A percentile compares a stretch with the other conserved stretches of the same genome.
These are phyloP conservation scores for Chaetomiaceae sp. DNA, from an alignment of 2,329 filamentous ascomycete genomes.

Conservation along the genomic window DNA sequence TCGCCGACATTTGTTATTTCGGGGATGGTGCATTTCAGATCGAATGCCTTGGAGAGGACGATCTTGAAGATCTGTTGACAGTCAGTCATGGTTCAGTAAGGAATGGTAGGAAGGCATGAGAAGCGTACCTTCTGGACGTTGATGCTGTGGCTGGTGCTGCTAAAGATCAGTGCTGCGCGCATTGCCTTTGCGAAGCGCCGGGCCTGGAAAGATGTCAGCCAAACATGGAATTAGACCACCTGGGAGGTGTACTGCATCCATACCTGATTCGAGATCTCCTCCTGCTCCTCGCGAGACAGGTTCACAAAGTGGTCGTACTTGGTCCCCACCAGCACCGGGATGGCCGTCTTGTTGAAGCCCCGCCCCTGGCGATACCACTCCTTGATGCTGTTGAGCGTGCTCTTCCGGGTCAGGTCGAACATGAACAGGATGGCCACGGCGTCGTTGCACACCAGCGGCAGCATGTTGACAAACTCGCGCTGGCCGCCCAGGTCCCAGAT, in stretches of 20 bases:
- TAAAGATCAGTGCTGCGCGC: conserved; percentile 96
- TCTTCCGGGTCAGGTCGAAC: conserved; percentile 98
- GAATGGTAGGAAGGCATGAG: no score
- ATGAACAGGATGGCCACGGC: conserved; percentile 98
- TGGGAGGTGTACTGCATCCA: conserved; percentile 11
- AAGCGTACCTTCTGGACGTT: conserved; percentile 86
- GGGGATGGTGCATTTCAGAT: conserved; percentile 97
- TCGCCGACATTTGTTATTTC: conserved; percentile 98
- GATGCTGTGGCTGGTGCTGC: conserved; percentile 98
- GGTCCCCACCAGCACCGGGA: conserved; percentile 92
- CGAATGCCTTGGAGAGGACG: conserved; percentile 95
- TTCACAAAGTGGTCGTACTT: conserved; percentile 99
- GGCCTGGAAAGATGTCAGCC: conserved; percentile 53
- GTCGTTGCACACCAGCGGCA: conserved; percentile 98
- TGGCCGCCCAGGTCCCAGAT: conserved; percentile 99
- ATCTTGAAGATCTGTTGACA: conserved; percentile 93
- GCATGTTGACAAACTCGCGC: conserved; percentile 99
- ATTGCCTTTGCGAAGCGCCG: conserved; percentile 96
- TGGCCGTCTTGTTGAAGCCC: conserved; percentile 99
- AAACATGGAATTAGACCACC: background rate
- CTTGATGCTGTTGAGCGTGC: conserved; percentile 98
- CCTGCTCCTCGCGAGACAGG: conserved; percentile 93
- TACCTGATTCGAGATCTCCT: conserved; percentile 96
- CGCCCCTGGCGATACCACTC: conserved; percentile 98
- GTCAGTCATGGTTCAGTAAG: conserved; percentile 6